Base-by-base conservation (phyloP, 192 early-diverging fungal species). In the Powellomyces hirtus region DNA sequence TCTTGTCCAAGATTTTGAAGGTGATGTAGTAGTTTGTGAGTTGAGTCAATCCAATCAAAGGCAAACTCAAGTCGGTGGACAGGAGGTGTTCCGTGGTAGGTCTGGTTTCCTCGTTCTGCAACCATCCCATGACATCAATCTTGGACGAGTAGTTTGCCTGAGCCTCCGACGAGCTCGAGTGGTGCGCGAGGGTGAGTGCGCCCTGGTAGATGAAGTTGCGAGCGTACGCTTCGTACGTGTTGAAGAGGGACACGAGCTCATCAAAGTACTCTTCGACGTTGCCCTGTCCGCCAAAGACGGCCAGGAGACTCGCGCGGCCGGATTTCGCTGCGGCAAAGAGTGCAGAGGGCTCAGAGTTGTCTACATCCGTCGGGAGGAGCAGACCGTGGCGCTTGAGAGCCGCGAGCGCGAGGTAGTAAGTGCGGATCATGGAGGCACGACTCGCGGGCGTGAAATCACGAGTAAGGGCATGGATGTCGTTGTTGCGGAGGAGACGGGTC, bases 261-360 rank as follows among this genome's bases (percentile, higher is more conserved):
- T 91, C 87, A 85, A 97, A 94, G 85, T 94, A 97, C 65, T 93
- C 93, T 63, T 94, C 90, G 37, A 92, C 90, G 72, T 92, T 94
- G 65, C 95, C 95, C 80, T 97, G 95, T 45, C 95, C 95, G 64
- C 95, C 95, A 88, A 97, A 97, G 65, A 97, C 86, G 37, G 93
- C 92, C 70, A 93, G 88, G n/a, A 77, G 70, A 51, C 78, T 77
- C 38, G 90, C 88, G 10, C 71, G 76, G 27, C 88, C 86, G 22
- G 77, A 60, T 13, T 76, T 65, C 44, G 85, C 91, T 62, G 88
- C 87, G 29, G 80, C 74, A 57, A 93, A 83, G 46, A 95, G 79
- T 20, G 93, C 91, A 38, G 68, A 71, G 8, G 90, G 84, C 8
- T 77, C 60, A 14, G 75, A 63, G 1, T 78, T 73, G 4, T 78